Evolutionary conservation across 306 rosid genomes (phyloP).

Genomic region (Cotoneaster glaucophyllus): DNA sequence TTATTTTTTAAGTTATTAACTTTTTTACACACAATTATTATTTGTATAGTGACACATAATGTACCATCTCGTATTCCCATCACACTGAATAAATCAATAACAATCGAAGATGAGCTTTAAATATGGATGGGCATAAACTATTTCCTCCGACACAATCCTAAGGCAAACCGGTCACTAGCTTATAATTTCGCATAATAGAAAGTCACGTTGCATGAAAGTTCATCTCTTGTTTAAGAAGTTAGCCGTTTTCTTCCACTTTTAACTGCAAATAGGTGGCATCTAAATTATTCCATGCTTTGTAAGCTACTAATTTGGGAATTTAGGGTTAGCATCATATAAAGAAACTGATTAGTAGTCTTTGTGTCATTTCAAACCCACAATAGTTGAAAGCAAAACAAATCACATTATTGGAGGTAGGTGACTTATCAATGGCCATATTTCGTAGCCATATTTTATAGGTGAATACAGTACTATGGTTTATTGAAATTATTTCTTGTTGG

Average conservation of each 20-base stretch:
- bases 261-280: background rate
- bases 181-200: no score
- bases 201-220: background rate
- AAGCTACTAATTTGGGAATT: background rate
- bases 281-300: background rate
- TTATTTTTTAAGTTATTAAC: no score
- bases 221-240: no score
- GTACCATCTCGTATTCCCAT: no score
- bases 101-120: no score
- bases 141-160: no score
- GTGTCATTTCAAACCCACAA: background rate
- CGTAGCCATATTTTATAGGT: background rate
- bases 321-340: background rate
- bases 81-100: no score
- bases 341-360: background rate
- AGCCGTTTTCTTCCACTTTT: background rate
- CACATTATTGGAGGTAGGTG: conserved; percentile 26
- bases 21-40: no score
- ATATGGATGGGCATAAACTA: background rate
- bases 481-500: background rate
- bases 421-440: background rate
- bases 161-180: no score
- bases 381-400: background rate
- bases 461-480: background rate
- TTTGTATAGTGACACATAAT: no score